A percentile compares a stretch with the other conserved stretches of the same genome.
Evolutionary conservation across 176 grass and related monocot genomes (phyloP).

Genomic region (Saccharum spontaneum): DNA sequence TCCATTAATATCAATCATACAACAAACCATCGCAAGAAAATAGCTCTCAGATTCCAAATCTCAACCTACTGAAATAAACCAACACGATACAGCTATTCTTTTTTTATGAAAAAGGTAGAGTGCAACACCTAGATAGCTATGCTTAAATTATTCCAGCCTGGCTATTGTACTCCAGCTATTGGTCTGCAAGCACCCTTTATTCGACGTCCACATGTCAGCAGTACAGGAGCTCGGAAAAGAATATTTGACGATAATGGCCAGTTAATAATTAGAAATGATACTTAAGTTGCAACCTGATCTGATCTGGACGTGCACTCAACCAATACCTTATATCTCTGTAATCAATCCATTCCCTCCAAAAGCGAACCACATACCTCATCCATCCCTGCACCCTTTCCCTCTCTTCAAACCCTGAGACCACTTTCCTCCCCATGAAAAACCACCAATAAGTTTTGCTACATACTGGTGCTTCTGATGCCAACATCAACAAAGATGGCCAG

Average conservation of each 20-base stretch:
- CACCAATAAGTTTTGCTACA: conserved; percentile 33
- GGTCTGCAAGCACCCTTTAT: conserved; percentile 22
- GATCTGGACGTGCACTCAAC: conserved; percentile 45
- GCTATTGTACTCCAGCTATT: conserved; percentile 18
- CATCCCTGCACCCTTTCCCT: conserved; percentile 6
- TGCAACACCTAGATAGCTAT: conserved; percentile 7
- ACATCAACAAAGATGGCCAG: conserved; percentile 31
- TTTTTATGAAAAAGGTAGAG: background rate
- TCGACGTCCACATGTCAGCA: conserved; percentile 16
- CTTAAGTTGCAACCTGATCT: conserved; percentile 20
- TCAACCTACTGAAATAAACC: conserved; percentile 9
- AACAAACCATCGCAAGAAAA: background rate
- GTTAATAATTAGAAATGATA: conserved; percentile 18
- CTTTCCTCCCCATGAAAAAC: conserved; percentile 34
- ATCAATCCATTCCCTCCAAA: conserved; percentile 27
- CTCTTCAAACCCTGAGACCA: conserved; percentile 29
- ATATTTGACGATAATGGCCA: background rate
- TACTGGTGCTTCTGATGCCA: conserved; percentile 36
- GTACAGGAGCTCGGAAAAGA: conserved; percentile 20
- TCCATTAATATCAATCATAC: conserved; percentile 5
- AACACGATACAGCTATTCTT: background rate
- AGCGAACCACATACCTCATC: conserved; percentile 25
- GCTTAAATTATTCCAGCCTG: conserved; percentile 9
- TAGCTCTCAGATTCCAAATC: background rate
- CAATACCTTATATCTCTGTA: conserved; percentile 11